These are phyloP conservation scores for Senecio squalidus DNA, from an alignment of 140 eudicot species.

Conservation along the genomic window DNA sequence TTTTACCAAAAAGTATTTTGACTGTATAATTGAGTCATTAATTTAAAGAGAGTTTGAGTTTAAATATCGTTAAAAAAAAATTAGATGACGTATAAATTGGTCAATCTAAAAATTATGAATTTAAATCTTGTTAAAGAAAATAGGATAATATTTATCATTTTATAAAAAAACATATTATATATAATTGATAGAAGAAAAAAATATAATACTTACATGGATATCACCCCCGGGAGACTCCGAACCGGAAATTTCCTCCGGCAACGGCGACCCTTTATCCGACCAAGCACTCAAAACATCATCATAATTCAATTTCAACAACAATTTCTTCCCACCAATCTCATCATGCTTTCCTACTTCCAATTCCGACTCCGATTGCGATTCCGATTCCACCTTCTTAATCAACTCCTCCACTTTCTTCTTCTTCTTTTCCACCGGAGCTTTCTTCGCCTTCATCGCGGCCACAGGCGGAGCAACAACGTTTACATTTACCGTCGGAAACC, in stretches of 20 bases:
- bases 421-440: constrained; percentile 34
- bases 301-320: constrained; percentile 61
- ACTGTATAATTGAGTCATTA: too few species aligned
- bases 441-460: constrained; percentile 26
- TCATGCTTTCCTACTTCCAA: constrained; percentile 17
- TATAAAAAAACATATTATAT: too few species aligned
- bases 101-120: too few species aligned
- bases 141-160: too few species aligned
- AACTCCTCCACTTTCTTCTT: constrained; percentile 45
- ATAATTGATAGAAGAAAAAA: not conserved
- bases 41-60: too few species aligned
- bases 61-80: too few species aligned
- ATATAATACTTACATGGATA: constrained; percentile 52
- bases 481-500: constrained; percentile 58
- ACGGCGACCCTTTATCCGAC: constrained; percentile 79
- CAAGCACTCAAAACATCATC: constrained; percentile 68
- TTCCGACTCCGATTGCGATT: constrained; percentile 20
- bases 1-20: too few species aligned
- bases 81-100: too few species aligned
- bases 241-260: constrained; percentile 62
- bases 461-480: constrained; percentile 29
- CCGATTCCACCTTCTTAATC: constrained; percentile 32
- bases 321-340: constrained; percentile 25
- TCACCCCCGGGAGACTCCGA: constrained; percentile 56
- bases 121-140: too few species aligned